Evolutionary conservation across 2,329 filamentous ascomycete genomes (phyloP), one percentile per base, ranked within the genome.

Genomic region (Xylariaceae sp.): DNA sequence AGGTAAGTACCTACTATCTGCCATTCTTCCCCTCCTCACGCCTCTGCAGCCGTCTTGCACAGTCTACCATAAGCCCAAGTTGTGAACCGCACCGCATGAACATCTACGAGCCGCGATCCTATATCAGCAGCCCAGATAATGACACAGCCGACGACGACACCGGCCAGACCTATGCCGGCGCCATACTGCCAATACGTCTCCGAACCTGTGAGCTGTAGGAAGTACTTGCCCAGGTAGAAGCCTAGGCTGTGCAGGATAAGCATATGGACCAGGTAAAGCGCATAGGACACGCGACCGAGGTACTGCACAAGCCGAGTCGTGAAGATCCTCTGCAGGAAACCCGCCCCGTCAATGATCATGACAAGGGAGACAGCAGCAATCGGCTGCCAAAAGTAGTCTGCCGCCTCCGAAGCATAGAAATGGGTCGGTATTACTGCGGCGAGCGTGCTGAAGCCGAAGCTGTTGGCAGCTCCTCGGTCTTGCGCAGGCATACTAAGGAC

Each of bases 211-310:
- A 56, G 1, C 1, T n/a, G 39, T 18, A 59, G 8, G 19, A 63
- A 55, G 19, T 48, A 49, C 19, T 44, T 57, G 0, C 58, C 58
- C 4, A 58, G 12, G 36, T 53, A 51, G 15, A 55, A 60, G 8
- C 62, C 62, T 3, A 68, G 47, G 12, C 62, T 64, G 9, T 65
- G 56, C 26, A 66, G 49, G 12, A 69, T 58, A 5, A 59, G 44
- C 22, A 63, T 58, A 34, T 69, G 66, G 3, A 67, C 61, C 2
- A 69, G 47, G 34, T 67, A 68, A 7, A 68, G 57, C 10, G 65
- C 57, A 36, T 61, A 68, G 0, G 65, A 67, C 21, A 67, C 59
- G 8, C 61, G 61, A 10, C 66, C 67, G 9, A 68, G 61, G 32
- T 66, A 68, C 49, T 62, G 63, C n/a, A 62, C 60, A 5, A 67